phyloP scores from a whole-genome alignment of 2,329 filamentous ascomycete genomes.

The Neonectria neomacrospora region DNA sequence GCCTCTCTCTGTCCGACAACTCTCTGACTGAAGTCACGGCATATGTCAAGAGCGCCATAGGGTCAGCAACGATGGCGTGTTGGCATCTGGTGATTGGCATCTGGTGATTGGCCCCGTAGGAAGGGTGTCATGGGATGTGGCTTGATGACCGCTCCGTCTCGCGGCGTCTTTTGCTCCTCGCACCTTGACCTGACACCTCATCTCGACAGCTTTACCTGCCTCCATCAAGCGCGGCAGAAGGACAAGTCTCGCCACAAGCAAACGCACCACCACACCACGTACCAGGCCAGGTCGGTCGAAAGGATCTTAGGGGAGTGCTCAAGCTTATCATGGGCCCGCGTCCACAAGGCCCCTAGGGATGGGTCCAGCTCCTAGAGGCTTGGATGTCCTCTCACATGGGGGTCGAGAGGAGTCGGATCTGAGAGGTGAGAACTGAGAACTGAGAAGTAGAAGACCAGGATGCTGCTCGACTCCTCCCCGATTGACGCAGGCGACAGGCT shows the following conservation, averaged over 20 bases:
- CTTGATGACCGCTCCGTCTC: not conserved
- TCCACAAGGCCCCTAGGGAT: not conserved
- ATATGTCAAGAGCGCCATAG: constrained; percentile 6
- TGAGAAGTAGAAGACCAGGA: not conserved
- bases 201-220: constrained; percentile 13
- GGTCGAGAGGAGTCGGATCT: not conserved
- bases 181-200: constrained; percentile 27
- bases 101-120: constrained; percentile 5
- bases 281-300: not conserved
- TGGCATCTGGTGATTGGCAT: constrained; percentile 6
- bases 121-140: not conserved
- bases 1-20: not conserved
- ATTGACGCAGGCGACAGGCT: not conserved
- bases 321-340: not conserved
- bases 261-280: constrained; percentile 21
- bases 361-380: not conserved
- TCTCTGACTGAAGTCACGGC: not conserved
- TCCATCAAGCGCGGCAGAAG: not conserved
- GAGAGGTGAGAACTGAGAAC: not conserved
- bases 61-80: constrained; percentile 20
- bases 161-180: constrained; percentile 16
- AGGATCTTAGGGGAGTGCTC: not conserved
- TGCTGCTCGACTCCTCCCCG: not conserved
- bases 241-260: constrained; percentile 23
- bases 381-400: not conserved